phyloP scores from a whole-genome alignment of 345 rosid genomes.

The Nasturtium officinale region DNA sequence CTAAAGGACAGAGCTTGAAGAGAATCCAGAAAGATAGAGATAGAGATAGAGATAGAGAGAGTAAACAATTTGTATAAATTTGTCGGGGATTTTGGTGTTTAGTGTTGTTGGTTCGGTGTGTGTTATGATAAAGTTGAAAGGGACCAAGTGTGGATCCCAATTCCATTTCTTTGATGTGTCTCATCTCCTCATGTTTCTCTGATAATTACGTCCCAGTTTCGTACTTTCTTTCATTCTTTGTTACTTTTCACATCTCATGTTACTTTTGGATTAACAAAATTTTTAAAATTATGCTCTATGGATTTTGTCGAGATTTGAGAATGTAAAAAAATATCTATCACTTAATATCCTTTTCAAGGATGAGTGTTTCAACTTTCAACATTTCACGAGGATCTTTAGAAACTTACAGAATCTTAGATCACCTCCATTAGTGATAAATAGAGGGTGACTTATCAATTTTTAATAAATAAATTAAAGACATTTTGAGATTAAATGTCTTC shows the following conservation, averaged over 20 bases:
- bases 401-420: too few relatives aligned
- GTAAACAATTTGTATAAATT: neutral
- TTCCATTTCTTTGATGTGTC: conserved; percentile 28
- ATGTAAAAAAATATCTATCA: neutral
- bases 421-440: too few relatives aligned
- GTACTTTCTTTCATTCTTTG: neutral
- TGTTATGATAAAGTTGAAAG: conserved; percentile 14
- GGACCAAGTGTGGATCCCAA: conserved; percentile 9
- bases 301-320: neutral
- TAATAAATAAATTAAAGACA: too few relatives aligned
- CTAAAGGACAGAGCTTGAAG: conserved; percentile 29
- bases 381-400: too few relatives aligned
- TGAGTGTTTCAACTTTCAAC: too few relatives aligned
- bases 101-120: conserved; percentile 20
- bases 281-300: too few relatives aligned
- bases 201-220: conserved; percentile 20
- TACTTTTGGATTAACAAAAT: too few relatives aligned
- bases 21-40: conserved; percentile 28
- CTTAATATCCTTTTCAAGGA: too few relatives aligned
- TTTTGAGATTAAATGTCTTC: too few relatives aligned
- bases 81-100: conserved; percentile 37
- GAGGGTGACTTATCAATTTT: too few relatives aligned
- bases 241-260: conserved; percentile 29
- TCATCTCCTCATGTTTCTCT: neutral
- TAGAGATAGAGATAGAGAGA: conserved; percentile 4